Base-by-base conservation (phyloP, 2,329 filamentous ascomycete genomes). In the Neofusicoccum kwambonambiense region DNA sequence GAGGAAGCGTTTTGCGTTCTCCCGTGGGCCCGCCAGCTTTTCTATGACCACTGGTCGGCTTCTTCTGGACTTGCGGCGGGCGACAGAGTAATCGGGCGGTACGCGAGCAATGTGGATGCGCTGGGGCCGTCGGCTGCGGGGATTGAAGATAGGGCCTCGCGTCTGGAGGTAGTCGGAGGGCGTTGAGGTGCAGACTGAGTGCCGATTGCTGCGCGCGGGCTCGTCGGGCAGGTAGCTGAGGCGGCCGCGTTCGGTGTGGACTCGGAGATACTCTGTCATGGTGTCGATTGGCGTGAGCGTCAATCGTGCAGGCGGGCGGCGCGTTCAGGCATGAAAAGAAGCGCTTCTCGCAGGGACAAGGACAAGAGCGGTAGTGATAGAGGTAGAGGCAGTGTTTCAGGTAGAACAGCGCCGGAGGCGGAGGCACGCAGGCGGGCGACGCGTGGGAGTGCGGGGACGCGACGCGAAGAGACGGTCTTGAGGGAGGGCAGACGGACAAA, bases 61-160 rank as follows among this genome's bases (percentile, higher is more conserved):
- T 75, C 68, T 67, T 75, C 69, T 70, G 70, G 69, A 69, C 73
- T 72, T 71, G 72, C 73, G 44, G 70, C 69, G 67, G 67, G 54
- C 66, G 61, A 74, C 60, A 47, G 68, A 72, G n/a, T 75, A 75
- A 62, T 81, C 82, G 73, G 67, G 80, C 49, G 74, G 80, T 67
- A 81, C 84, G 64, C 79, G 81, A 65, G 78, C 79, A 66, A 86
- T 85, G 72, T 84, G 82, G 66, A 87, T 86, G 47, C 83, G 84
- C 69, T 86, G 83, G 49, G 83, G 84, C 71, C 84, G 78, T 68
- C 83, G 80, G 65, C 75, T 80, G 69, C 84, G 81, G 64, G 79
- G 80, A 70, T 81, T 80, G 71, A 84, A 86, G 68, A 80, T 62
- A 9, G 56, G 66, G 13, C 63, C 54, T 17, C 63, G 19, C n/a